Evolutionary conservation across 768 basidiomycete species (phyloP).

Genomic region (Trametes cingulata): DNA sequence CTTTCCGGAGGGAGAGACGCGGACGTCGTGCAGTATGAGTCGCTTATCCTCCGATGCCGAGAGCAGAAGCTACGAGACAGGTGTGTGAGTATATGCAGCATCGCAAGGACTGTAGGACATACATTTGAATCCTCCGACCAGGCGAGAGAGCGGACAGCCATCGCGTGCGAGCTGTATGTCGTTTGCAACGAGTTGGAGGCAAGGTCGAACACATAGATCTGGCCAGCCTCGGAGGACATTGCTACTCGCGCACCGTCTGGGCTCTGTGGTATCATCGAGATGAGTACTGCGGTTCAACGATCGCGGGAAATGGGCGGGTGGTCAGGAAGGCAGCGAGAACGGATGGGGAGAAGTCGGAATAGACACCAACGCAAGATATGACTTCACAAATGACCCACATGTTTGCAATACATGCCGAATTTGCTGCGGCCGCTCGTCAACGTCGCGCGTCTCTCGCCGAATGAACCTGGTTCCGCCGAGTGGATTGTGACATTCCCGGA

Average conservation of each 20-base stretch:
- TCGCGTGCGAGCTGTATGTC: constrained; percentile 86
- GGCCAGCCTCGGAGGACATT: constrained; percentile 82
- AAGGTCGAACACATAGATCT: constrained; percentile 83
- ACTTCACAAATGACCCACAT: constrained; percentile 48
- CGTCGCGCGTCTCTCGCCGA: constrained; percentile 61
- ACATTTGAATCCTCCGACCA: constrained; percentile 93
- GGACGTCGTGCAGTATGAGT: constrained; percentile 87
- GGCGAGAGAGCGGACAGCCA: constrained; percentile 81
- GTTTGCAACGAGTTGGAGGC: constrained; percentile 63
- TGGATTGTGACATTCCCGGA: constrained; percentile 73
- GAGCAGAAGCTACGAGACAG: constrained; percentile 61
- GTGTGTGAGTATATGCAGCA: neutral
- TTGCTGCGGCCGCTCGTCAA: constrained; percentile 70
- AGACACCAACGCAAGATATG: constrained; percentile 7
- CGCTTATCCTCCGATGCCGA: constrained; percentile 94
- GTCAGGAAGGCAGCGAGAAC: neutral
- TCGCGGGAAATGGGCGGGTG: neutral
- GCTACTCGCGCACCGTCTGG: constrained; percentile 85
- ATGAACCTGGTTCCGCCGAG: constrained; percentile 65
- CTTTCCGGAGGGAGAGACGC: constrained; percentile 58
- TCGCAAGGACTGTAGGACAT: constrained; percentile 29
- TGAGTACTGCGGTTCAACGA: neutral
- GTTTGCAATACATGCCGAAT: constrained; percentile 73
- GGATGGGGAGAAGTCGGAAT: neutral
- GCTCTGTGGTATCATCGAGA: constrained; percentile 55